phyloP scores from a whole-genome alignment of 768 basidiomycete species.

The Sistotremastrum niveocremeum region DNA sequence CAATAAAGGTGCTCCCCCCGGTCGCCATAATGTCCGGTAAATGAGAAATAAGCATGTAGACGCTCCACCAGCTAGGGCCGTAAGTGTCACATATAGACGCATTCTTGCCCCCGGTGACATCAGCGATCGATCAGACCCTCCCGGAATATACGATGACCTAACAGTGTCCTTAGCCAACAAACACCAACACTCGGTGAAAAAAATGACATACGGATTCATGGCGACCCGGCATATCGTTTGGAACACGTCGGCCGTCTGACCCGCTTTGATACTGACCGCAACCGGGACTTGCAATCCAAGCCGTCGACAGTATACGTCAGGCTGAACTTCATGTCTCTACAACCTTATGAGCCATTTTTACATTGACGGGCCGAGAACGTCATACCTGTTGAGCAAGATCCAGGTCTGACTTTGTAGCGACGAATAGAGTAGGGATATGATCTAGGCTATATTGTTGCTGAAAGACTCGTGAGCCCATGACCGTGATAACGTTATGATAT shows the following conservation, averaged over 20 bases:
- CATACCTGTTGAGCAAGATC: conserved; percentile 86
- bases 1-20: conserved; percentile 35
- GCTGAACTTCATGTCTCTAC: conserved; percentile 94
- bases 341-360: neutral
- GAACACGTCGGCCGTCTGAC: conserved; percentile 78
- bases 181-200: conserved; percentile 2
- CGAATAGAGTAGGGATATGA: conserved; percentile 89
- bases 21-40: conserved; percentile 53
- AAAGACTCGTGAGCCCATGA: conserved; percentile 6
- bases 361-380: neutral
- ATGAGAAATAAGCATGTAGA: conserved; percentile 60
- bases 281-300: conserved; percentile 88
- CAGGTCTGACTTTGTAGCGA: conserved; percentile 97
- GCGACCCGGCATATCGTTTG: conserved; percentile 75
- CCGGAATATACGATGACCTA: conserved; percentile 60
- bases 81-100: conserved; percentile 57
- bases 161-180: conserved; percentile 9
- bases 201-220: conserved; percentile 63
- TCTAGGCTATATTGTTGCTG: conserved; percentile 97
- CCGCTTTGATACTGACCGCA: conserved; percentile 80
- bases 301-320: conserved; percentile 89
- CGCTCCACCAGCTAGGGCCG: conserved; percentile 60
- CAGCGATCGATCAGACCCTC: conserved; percentile 70
- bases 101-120: conserved; percentile 47
- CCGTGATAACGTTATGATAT: neutral